Percentiles rank a stretch among this genome's conserved stretches.
phyloP scores from a whole-genome alignment of 148 eudicot genomes.

The Rhododendron kiyosumense region DNA sequence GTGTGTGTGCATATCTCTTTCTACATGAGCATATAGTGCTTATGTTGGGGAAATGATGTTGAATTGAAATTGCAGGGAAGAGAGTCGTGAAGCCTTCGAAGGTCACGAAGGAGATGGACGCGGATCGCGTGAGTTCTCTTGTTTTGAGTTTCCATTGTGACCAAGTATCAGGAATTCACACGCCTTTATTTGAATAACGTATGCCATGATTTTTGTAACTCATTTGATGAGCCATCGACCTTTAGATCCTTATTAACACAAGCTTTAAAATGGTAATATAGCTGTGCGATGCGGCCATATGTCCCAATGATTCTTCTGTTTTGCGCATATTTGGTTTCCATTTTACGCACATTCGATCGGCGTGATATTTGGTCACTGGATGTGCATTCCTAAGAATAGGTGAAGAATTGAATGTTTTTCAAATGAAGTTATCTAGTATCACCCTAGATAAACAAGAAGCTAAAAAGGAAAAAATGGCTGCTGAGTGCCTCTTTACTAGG shows the following conservation, averaged over 20 bases:
- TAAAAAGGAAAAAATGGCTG: not conserved
- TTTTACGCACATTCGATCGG: not conserved
- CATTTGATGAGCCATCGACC: not conserved
- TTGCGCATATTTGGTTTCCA: not conserved
- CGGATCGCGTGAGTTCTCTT: slow-evolving; percentile 37
- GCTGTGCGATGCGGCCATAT: not conserved
- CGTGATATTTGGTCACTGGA: not conserved
- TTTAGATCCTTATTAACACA: not conserved
- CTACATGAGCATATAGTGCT: not conserved
- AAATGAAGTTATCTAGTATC: not conserved
- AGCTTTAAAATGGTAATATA: not conserved
- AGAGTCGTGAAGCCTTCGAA: slow-evolving; percentile 64
- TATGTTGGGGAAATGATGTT: not conserved
- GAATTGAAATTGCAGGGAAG: slow-evolving; percentile 48
- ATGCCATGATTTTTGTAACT: not conserved
- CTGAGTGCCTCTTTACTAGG: not conserved
- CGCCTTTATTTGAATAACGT: not conserved
- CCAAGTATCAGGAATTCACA: not conserved
- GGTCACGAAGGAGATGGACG: slow-evolving; percentile 56
- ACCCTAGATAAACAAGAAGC: not conserved
- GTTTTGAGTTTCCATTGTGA: not conserved
- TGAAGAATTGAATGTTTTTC: not conserved
- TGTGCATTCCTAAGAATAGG: not conserved
- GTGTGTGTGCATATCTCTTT: not conserved
- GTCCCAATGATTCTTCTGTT: not conserved